phyloP scores from a whole-genome alignment of 2,329 filamentous ascomycete genomes.

The Xylaria sp. region DNA sequence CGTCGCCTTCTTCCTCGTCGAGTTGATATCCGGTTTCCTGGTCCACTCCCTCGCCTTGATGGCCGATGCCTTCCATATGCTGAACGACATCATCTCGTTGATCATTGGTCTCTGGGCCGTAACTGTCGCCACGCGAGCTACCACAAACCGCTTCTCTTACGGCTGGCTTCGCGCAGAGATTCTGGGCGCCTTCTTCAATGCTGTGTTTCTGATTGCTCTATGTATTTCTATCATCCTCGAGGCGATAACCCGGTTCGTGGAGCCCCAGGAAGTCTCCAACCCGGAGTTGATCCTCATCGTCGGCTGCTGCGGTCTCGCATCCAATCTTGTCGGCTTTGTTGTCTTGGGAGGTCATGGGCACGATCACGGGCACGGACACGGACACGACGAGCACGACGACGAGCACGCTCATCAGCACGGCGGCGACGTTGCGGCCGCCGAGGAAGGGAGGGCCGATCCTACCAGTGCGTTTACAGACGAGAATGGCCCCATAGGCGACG shows the following conservation, averaged over 20 bases:
- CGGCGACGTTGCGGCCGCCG: constrained; percentile 54
- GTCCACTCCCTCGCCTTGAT: constrained; percentile 93
- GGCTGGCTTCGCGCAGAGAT: constrained; percentile 98
- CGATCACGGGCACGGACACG: constrained; percentile 70
- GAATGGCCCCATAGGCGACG: constrained; percentile 67
- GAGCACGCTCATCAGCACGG: constrained; percentile 55
- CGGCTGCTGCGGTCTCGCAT: constrained; percentile 83
- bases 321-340: constrained; percentile 88
- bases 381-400: constrained; percentile 66
- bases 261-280: constrained; percentile 87
- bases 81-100: constrained; percentile 97
- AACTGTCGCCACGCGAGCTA: constrained; percentile 83
- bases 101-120: constrained; percentile 96
- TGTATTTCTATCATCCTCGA: constrained; percentile 97
- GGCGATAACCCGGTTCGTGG: constrained; percentile 89
- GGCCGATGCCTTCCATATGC: constrained; percentile 98
- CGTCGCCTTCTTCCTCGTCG: constrained; percentile 86
- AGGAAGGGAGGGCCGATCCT: constrained; percentile 62
- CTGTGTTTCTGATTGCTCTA: constrained; percentile 94
- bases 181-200: constrained; percentile 94
- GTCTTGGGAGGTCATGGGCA: constrained; percentile 95
- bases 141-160: constrained; percentile 93
- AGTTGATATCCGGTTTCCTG: constrained; percentile 84
- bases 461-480: constrained; percentile 59
- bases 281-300: constrained; percentile 90